Conservation (phyloP, 306 rosid species). For the Acacia crassicarpa region DNA sequence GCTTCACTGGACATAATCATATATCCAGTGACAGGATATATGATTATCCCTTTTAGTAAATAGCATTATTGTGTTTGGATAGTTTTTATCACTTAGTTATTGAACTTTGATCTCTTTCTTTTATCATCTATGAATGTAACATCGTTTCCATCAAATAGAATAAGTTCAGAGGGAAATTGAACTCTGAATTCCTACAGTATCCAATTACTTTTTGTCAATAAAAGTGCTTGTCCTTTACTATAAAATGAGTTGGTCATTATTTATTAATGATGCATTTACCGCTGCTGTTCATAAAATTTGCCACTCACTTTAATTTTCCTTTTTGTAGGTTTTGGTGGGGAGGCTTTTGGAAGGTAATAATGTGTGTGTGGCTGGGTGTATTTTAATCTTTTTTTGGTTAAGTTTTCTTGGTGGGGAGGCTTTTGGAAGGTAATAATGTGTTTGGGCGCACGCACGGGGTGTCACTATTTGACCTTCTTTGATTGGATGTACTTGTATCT, state of each 20-base stretch:
- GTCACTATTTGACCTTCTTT: neutral
- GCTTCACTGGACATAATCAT: too few species aligned
- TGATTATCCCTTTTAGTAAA: too few species aligned
- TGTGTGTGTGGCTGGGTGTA: neutral
- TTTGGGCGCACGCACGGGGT: neutral
- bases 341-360: constrained; percentile 88
- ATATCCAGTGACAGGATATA: too few species aligned
- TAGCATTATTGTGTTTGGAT: neutral
- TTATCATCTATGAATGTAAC: neutral
- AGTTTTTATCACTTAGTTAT: neutral
- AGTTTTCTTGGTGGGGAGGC: constrained; percentile 97
- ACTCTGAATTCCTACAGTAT: neutral
- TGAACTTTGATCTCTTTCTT: neutral
- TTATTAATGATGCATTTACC: neutral
- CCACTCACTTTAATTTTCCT: constrained; percentile 28
- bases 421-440: constrained; percentile 71
- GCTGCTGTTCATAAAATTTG: constrained; percentile 1
- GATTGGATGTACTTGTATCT: neutral
- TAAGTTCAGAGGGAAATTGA: neutral
- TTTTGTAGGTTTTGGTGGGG: constrained; percentile 91
- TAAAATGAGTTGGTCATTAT: neutral
- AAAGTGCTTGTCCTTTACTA: constrained; percentile 2
- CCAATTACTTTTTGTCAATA: neutral
- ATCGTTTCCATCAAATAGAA: neutral
- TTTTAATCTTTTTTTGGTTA: constrained; percentile 33